Evolutionary conservation across 2,329 filamentous ascomycete genomes (phyloP), one percentile per base, ranked within the genome.

Genomic region (Alternaria atra): DNA sequence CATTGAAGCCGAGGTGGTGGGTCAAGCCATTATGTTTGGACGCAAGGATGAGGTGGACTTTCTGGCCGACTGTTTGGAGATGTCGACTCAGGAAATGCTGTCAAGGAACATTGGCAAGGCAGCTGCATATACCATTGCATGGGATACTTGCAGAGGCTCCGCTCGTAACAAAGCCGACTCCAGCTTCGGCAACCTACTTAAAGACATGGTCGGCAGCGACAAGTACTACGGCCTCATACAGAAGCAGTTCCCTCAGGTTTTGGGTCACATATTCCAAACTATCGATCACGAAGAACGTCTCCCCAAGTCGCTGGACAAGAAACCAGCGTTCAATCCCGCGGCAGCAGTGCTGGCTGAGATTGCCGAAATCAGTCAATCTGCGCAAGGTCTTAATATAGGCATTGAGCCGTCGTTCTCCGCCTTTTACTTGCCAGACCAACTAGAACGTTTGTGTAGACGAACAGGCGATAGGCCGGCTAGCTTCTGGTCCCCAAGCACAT

Each of bases 341-440:
- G 85, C 86, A 2, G 81, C 88, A 29, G 87, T 86, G 30, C 85
- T 97, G 79, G 81, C 82, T 15, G 84, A 87, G 29, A 97, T 99
- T 73, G 90, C 88, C 65, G 79, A 76, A 3, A 88, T 90, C 65
- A 87, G 91, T 30, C 83, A 89, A 65, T 93, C 93, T 0, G 81
- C 83, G 2, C 84, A 86, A 29, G 79, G 82, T 12, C 81, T 97
- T 7, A 91, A 93, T 3, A 83, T 90, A 10, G 92, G 90, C 57
- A 93, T 97, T 68, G 94, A 98, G 71, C 95, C 95, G 3, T 89
- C 88, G 54, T 98, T 97, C 80, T 90, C 87, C 67, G 89, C 90
- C 29, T 93, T 90, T 67, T 91, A 90, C 70, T 83, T 99, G 4
- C 82, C 90, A 10, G 87, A 90, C 62, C 89, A 95, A 71, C 84